Evolutionary conservation across 106 monocot genomes (phyloP).

Genomic region (Xerophyta viscosa): DNA sequence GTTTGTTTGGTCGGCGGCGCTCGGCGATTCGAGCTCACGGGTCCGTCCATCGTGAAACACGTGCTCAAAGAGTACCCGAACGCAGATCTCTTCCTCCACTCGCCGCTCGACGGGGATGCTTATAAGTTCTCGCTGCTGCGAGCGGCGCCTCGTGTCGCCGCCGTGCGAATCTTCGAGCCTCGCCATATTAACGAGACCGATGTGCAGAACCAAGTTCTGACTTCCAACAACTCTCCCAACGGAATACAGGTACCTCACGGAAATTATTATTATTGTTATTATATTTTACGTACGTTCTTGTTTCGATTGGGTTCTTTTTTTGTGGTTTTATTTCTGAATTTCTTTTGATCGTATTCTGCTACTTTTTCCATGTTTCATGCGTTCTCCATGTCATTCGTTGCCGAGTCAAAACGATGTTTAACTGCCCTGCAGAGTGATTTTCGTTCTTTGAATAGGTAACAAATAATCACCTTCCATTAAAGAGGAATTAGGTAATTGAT

Average conservation of each 20-base stretch:
- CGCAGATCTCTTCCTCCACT: constrained; percentile 76
- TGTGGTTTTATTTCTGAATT: no score
- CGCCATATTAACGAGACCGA: constrained; percentile 22
- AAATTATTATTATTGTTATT: no score
- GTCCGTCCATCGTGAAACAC: constrained; percentile 73
- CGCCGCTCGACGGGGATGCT: constrained; percentile 68
- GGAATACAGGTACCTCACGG: constrained; percentile 71
- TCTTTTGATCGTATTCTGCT: no score
- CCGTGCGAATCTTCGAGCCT: constrained; percentile 45
- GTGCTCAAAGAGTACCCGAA: constrained; percentile 36
- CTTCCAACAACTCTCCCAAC: constrained; percentile 58
- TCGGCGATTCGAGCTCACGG: constrained; percentile 87
- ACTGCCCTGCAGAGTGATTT: no score
- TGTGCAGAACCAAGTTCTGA: constrained; percentile 38
- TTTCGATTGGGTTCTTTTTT: no score
- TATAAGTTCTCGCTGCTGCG: constrained; percentile 64
- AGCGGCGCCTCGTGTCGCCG: constrained; percentile 58
- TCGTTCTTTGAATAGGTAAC: no score
- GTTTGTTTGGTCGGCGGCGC: constrained; percentile 90
- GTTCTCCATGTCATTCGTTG: no score
- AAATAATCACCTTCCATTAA: no score
- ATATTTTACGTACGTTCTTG: no score
- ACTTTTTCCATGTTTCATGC: no score
- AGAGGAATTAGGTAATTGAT: no score
- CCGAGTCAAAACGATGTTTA: no score